phyloP scores from a whole-genome alignment of 208 protist genomes.

The Trypanosoma scelopori region DNA sequence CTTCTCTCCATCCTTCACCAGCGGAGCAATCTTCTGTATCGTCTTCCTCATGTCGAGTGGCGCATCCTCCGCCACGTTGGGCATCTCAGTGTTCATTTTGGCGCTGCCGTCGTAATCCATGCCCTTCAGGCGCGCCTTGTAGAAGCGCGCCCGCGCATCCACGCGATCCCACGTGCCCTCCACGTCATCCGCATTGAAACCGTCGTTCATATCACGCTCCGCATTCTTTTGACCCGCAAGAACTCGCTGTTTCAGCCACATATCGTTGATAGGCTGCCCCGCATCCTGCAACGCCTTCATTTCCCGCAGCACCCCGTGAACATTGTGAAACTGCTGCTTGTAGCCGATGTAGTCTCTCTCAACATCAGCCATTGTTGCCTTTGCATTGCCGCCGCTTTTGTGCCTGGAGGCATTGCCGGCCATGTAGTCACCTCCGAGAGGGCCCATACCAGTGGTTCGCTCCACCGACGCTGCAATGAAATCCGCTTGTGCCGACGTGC shows the following conservation, averaged over 20 bases:
- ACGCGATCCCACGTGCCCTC: constrained; percentile 82
- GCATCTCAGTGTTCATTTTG: constrained; percentile 58
- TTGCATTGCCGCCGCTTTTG: background rate
- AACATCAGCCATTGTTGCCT: constrained; percentile 34
- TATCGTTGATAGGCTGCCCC: constrained; percentile 71
- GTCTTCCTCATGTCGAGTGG: constrained; percentile 85
- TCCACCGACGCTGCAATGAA: constrained; percentile 13
- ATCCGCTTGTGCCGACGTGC: constrained; percentile 23
- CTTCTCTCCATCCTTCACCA: constrained; percentile 85
- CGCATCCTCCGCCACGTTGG: constrained; percentile 68
- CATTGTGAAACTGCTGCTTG: constrained; percentile 77
- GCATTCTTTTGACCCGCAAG: constrained; percentile 36
- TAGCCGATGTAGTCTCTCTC: constrained; percentile 59
- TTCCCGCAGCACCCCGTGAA: constrained; percentile 73
- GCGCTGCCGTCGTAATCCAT: constrained; percentile 90
- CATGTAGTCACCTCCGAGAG: constrained; percentile 32
- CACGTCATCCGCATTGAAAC: constrained; percentile 74
- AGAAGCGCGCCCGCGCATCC: constrained; percentile 79
- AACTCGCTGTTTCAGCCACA: constrained; percentile 80
- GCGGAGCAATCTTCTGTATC: constrained; percentile 75
- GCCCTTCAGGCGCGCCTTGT: constrained; percentile 82
- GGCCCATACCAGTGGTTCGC: constrained; percentile 13
- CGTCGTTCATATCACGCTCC: constrained; percentile 50
- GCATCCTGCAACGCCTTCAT: constrained; percentile 74
- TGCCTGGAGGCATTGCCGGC: constrained; percentile 12